Percentiles rank a stretch among this genome's conserved stretches.
Conservation (phyloP, 257 asterid species). For the Paulownia fortunei region DNA sequence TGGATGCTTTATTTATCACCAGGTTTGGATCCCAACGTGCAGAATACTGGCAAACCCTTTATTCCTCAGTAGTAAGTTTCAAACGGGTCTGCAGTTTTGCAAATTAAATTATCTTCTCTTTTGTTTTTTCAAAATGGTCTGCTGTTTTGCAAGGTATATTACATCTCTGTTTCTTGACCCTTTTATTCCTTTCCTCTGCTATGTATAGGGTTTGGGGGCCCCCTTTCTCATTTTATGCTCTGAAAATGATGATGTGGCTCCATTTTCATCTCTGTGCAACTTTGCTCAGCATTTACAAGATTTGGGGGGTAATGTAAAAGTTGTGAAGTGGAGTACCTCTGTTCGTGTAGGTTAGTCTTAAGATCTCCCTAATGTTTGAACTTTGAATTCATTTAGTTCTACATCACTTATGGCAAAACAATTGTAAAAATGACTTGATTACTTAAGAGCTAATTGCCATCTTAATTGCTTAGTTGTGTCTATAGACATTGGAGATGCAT, state of each 20-base stretch:
- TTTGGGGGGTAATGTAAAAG: constrained; percentile 69
- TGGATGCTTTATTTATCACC: constrained; percentile 91
- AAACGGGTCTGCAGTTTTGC: constrained; percentile 15
- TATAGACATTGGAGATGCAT: not conserved
- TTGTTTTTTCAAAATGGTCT: constrained; percentile 21
- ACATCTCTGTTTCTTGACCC: constrained; percentile 13
- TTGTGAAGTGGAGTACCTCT: constrained; percentile 54
- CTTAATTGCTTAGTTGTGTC: not conserved
- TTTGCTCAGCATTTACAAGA: constrained; percentile 69
- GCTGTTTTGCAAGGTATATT: not conserved
- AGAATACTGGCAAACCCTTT: constrained; percentile 84
- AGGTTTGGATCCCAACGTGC: constrained; percentile 76
- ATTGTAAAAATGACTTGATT: not conserved
- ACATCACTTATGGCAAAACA: not conserved
- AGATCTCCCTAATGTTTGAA: constrained; percentile 1
- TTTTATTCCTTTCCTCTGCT: constrained; percentile 15
- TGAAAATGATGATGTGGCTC: constrained; percentile 71
- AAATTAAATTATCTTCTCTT: constrained; percentile 1
- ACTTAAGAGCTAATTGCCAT: constrained; percentile 3
- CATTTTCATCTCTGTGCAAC: constrained; percentile 50
- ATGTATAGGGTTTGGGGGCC: constrained; percentile 65
- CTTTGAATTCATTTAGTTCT: constrained; percentile 7
- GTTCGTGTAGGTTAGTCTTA: constrained; percentile 59
- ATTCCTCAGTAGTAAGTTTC: constrained; percentile 78
- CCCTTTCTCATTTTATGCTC: constrained; percentile 79